Percentiles rank a stretch among this genome's conserved stretches.
Conservation (phyloP, 345 rosid genomes). For the Eucalyptus melliodora region DNA sequence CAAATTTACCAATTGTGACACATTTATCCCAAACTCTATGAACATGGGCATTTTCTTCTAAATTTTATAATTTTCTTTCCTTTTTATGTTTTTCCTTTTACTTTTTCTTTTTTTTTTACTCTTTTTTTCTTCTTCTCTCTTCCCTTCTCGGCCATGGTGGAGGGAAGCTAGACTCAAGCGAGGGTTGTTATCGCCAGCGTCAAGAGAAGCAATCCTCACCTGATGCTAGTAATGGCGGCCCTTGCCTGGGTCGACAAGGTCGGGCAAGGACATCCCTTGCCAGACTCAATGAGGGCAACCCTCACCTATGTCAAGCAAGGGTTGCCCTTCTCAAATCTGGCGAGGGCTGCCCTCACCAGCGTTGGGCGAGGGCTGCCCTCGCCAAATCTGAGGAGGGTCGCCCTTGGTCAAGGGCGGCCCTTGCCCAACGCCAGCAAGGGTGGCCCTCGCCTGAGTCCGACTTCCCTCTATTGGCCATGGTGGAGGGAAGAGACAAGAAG, state of each 20-base stretch:
- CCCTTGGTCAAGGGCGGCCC: accelerated
- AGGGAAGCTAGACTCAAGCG: accelerated
- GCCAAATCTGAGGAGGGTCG: accelerated
- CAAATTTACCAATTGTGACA: accelerated
- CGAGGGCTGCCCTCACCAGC: accelerated
- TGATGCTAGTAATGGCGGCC: too few species aligned
- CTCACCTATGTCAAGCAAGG: accelerated
- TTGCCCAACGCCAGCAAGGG: accelerated
- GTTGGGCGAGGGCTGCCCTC: accelerated
- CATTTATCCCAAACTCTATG: too few species aligned
- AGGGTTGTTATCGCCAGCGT: accelerated
- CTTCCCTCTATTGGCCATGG: accelerated
- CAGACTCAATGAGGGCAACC: too few species aligned
- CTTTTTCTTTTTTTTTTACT: accelerated
- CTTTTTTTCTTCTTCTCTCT: too few species aligned
- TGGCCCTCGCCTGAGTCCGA: accelerated
- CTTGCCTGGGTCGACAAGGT: accelerated
- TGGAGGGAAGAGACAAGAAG: too few species aligned
- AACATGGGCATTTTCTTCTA: accelerated
- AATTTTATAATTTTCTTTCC: too few species aligned
- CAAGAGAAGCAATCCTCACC: accelerated
- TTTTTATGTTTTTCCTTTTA: too few species aligned
- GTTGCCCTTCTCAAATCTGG: too few species aligned
- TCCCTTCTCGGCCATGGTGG: accelerated
- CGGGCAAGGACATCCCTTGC: accelerated